Percentiles rank a stretch among this genome's conserved stretches.
These are phyloP conservation scores for Nasturtium officinale DNA, from an alignment of 345 rosid species.

Conservation along the genomic window DNA sequence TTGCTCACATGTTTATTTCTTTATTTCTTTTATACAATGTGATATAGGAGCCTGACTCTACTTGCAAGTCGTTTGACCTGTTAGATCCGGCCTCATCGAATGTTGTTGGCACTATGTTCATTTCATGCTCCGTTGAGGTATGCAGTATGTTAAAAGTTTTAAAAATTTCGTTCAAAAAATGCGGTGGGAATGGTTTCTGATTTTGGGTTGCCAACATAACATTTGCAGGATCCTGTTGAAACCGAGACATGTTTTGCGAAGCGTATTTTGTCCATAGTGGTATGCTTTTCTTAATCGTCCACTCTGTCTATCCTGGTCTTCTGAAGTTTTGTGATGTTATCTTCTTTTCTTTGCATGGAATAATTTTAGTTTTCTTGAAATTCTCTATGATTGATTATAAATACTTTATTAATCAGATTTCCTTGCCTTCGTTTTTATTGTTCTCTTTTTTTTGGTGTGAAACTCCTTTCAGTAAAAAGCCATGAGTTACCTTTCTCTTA, in stretches of 20 bases:
- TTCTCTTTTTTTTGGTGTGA: conserved; percentile 12
- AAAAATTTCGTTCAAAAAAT: not conserved
- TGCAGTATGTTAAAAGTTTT: conserved; percentile 18
- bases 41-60: conserved; percentile 60
- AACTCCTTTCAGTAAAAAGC: not conserved
- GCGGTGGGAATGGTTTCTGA: conserved; percentile 28
- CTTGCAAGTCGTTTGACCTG: conserved; percentile 62
- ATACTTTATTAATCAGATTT: not conserved
- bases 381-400: not conserved
- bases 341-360: not conserved
- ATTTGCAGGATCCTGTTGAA: conserved; percentile 81
- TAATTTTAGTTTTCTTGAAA: conserved; percentile 3
- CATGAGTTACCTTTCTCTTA: conserved; percentile 17
- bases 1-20: not conserved
- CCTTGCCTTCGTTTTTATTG: not conserved
- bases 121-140: conserved; percentile 91
- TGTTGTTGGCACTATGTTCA: conserved; percentile 66
- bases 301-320: conserved; percentile 2
- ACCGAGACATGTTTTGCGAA: conserved; percentile 83
- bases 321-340: conserved; percentile 8
- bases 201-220: conserved; percentile 29
- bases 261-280: conserved; percentile 87
- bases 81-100: conserved; percentile 67
- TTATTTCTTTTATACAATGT: conserved; percentile 1
- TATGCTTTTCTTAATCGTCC: conserved; percentile 34